Evolutionary conservation across 257 asterid species (phyloP).

Genomic region (Penstemon davidsonii): DNA sequence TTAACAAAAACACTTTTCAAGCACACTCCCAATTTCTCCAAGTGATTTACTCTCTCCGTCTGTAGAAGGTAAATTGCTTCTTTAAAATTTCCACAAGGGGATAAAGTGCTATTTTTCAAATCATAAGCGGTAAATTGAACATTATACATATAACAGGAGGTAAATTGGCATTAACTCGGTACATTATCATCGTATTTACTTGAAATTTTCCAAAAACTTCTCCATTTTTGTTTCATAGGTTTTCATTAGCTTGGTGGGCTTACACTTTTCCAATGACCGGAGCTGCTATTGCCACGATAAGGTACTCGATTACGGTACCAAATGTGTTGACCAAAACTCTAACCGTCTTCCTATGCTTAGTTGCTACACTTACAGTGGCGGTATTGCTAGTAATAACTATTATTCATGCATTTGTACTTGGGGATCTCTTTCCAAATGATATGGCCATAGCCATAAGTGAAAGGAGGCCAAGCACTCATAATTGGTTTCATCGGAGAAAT

Average conservation of each 20-base stretch:
- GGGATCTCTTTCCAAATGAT: slow-evolving; percentile 81
- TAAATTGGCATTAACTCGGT: too few relatives aligned
- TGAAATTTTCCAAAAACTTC: neutral
- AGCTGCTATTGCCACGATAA: slow-evolving; percentile 69
- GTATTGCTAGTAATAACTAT: slow-evolving; percentile 60
- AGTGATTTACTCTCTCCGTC: too few relatives aligned
- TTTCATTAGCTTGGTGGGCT: slow-evolving; percentile 94
- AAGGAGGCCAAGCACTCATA: slow-evolving; percentile 40
- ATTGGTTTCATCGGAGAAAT: slow-evolving; percentile 50
- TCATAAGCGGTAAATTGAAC: too few relatives aligned
- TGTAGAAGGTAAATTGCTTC: too few relatives aligned
- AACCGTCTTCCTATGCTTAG: slow-evolving; percentile 43
- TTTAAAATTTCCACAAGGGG: too few relatives aligned
- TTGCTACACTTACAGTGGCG: slow-evolving; percentile 59
- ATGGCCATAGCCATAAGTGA: slow-evolving; percentile 72
- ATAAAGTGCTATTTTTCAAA: too few relatives aligned
- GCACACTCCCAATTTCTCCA: too few relatives aligned
- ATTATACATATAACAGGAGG: too few relatives aligned
- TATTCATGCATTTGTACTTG: slow-evolving; percentile 63
- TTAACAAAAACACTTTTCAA: too few relatives aligned
- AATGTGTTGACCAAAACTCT: slow-evolving; percentile 39
- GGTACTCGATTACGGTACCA: slow-evolving; percentile 53
- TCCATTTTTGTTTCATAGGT: slow-evolving; percentile 30
- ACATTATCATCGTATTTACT: neutral
- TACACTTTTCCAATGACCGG: slow-evolving; percentile 93